Percentiles rank a stretch among this genome's conserved stretches.
These are phyloP conservation scores for Sordariomycetes sp. DNA, from an alignment of 2,329 filamentous ascomycete species.

Conservation along the genomic window DNA sequence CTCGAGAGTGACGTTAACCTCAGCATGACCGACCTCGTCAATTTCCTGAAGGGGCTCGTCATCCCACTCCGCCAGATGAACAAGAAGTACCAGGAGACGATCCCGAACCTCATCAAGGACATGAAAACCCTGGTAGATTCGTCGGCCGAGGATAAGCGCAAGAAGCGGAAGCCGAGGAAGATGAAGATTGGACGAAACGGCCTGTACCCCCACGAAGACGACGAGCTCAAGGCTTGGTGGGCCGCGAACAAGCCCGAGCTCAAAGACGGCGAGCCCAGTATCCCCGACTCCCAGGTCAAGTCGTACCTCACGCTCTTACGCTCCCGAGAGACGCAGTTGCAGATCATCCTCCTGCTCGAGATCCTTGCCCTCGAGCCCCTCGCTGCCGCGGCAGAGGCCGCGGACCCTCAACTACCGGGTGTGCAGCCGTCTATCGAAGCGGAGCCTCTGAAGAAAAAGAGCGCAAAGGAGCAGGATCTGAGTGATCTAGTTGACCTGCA, in stretches of 20 bases:
- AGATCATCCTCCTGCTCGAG: conserved; percentile 69
- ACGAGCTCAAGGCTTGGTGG: conserved; percentile 60
- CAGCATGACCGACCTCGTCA: conserved; percentile 48
- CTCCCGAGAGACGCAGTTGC: conserved; percentile 65
- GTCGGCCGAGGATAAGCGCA: conserved; percentile 26
- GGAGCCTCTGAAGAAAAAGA: conserved; percentile 19
- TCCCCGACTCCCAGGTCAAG: conserved; percentile 40
- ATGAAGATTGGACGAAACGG: conserved; percentile 55
- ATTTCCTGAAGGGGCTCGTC: conserved; percentile 57
- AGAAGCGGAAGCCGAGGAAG: conserved; percentile 46
- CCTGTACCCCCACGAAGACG: conserved; percentile 53
- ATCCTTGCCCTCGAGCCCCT: conserved; percentile 56
- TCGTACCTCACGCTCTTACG: conserved; percentile 52
- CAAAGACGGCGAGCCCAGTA: conserved; percentile 32
- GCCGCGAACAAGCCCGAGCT: conserved; percentile 35
- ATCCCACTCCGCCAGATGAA: conserved; percentile 56
- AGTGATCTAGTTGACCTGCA: conserved; percentile 56
- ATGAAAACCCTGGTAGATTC: conserved; percentile 43
- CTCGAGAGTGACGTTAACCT: conserved; percentile 45
- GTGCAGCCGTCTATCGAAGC: conserved; percentile 9
- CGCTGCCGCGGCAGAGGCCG: conserved; percentile 22
- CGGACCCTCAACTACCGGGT: conserved; percentile 19
- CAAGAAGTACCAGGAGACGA: conserved; percentile 64
- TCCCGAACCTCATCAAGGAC: conserved; percentile 46
- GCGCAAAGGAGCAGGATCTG: conserved; percentile 45